Evolutionary conservation across 257 asterid genomes (phyloP).

Genomic region (Coffea canephora): DNA sequence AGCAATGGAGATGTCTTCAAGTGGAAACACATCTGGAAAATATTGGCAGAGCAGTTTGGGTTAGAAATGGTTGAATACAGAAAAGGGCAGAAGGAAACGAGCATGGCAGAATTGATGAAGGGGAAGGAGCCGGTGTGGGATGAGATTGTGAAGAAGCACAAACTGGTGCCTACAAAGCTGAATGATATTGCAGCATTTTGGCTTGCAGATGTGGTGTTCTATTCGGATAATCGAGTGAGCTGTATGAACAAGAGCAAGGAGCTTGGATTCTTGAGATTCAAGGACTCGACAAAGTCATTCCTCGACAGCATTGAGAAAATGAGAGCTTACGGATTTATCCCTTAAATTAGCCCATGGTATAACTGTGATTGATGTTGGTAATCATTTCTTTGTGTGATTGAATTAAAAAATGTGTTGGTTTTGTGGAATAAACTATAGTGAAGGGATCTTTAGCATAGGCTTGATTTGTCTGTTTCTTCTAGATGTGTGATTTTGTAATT

Average conservation of each 20-base stretch:
- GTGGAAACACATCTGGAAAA: conserved; percentile 38
- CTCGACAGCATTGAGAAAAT: conserved; percentile 27
- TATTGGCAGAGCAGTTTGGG: conserved; percentile 30
- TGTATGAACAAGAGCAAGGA: conserved; percentile 35
- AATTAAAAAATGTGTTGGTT: not conserved
- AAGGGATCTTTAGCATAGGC: too few relatives aligned
- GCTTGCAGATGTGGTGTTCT: conserved; percentile 29
- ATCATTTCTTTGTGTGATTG: not conserved
- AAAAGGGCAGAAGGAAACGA: conserved; percentile 24
- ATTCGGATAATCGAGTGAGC: conserved; percentile 14
- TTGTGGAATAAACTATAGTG: not conserved
- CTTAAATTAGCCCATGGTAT: not conserved
- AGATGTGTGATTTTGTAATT: too few relatives aligned
- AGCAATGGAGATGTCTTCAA: conserved; percentile 39
- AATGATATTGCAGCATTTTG: conserved; percentile 36
- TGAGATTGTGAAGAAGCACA: conserved; percentile 32
- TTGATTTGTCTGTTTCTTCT: too few relatives aligned
- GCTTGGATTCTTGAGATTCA: conserved; percentile 38
- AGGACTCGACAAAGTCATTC: conserved; percentile 31
- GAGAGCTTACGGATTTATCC: conserved; percentile 27
- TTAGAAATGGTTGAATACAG: conserved; percentile 24
- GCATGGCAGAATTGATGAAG: conserved; percentile 34
- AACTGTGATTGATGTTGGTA: not conserved
- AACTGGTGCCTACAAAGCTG: conserved; percentile 27
- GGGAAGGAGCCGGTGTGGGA: conserved; percentile 35